Base-by-base conservation (phyloP, 768 basidiomycete genomes). In the Amanita molliuscula region DNA sequence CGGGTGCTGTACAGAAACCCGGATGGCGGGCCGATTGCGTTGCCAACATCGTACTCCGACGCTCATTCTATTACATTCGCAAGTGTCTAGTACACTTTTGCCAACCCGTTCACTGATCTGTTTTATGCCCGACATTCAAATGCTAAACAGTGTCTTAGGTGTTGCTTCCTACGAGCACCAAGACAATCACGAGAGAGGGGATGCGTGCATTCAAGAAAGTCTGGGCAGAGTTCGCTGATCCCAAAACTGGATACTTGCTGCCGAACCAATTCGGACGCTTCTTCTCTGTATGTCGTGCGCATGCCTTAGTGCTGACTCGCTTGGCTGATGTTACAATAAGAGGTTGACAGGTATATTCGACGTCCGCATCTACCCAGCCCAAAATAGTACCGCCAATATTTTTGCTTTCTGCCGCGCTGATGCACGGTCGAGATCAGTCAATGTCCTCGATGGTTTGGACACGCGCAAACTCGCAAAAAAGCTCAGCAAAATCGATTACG, bases 171-270 rank as follows among this genome's bases (percentile, higher is more conserved):
- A 94, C 63, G 89, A 82, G 83, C n/a, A 79, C 85, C 15, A 87
- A 79, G 54, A 79, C 82, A 0, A 82, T 98, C 46, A 87, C 84
- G 16, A 76, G 95, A 45, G 87, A 91, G 55, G 85, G 96, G 61
- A 95, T 97, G 81, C 82, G 95, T 29, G 71, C 81, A 1, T 97
- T 92, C 77, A 98, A 98, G 72, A 89, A 91, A 60, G 76, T 88
- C 2, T 98, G 95, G 95, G 83, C 85, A 2, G 78, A 84, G 61
- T 89, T 83, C 60, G 83, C 93, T 20, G 79, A 84, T 51, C 72
- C 78, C 7, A 79, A 83, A 49, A 91, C 85, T 0, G 89, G 91
- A 0, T 82, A 84, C 59, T 70, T 98, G 35, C 79, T 82, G 53
- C 81, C 82, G 1, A 67, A 68, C 23, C 74, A 75, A 29, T 83